Evolutionary conservation across 495 filamentous ascomycete genomes (phyloP).

Genomic region (Ramalina intermedia): DNA sequence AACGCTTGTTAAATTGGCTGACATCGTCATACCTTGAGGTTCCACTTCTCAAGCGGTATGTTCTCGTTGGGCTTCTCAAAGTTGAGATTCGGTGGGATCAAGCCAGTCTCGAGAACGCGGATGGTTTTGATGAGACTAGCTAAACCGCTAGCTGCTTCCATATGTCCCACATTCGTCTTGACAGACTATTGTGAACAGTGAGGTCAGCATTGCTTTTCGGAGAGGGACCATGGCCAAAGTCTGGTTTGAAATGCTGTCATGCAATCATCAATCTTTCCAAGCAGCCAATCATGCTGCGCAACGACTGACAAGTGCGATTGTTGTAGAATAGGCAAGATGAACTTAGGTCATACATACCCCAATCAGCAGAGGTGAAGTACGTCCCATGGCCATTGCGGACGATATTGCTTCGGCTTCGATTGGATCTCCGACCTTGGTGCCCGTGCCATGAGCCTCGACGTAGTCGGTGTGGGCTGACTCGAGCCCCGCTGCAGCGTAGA

Average conservation of each 20-base stretch:
- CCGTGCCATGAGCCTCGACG: constrained; percentile 25
- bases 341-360: no score
- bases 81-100: constrained; percentile 36
- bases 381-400: not conserved
- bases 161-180: constrained; percentile 4
- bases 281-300: no score
- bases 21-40: not conserved
- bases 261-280: no score
- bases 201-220: no score
- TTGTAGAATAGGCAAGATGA: no score
- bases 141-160: constrained; percentile 6
- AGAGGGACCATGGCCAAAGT: no score
- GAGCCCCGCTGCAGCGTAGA: constrained; percentile 12
- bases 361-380: not conserved
- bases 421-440: not conserved
- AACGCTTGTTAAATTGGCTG: not conserved
- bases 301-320: no score
- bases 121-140: constrained; percentile 33
- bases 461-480: constrained; percentile 13
- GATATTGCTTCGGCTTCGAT: not conserved
- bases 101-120: constrained; percentile 27
- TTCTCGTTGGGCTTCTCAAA: constrained; percentile 27
- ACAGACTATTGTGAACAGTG: no score
- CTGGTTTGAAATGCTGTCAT: no score
- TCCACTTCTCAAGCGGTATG: not conserved